Conservation (phyloP, 1,139 yeast genomes). For the Hemisphaericaspora subhashii region DNA sequence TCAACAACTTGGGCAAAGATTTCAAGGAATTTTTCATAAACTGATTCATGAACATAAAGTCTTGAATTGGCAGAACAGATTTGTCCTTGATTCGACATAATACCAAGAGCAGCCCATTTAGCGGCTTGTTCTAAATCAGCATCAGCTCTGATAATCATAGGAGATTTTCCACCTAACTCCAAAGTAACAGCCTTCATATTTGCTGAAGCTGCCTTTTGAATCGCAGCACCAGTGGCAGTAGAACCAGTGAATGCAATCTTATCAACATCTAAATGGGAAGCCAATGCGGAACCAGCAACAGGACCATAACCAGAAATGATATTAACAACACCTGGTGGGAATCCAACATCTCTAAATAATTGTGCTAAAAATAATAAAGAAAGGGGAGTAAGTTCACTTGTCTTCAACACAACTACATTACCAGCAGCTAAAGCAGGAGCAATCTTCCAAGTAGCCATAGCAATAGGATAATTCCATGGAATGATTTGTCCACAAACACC, state of each 20-base stretch:
- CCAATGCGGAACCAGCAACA: slow-evolving; percentile 58
- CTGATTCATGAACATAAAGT: slow-evolving; percentile 42
- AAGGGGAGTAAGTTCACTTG: slow-evolving; percentile 68
- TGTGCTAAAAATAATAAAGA: slow-evolving; percentile 56
- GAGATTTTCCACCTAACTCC: slow-evolving; percentile 93
- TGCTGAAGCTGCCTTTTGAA: slow-evolving; percentile 61
- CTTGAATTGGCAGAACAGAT: slow-evolving; percentile 50
- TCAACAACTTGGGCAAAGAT: slow-evolving; percentile 35
- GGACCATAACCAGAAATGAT: slow-evolving; percentile 58
- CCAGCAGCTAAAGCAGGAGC: slow-evolving; percentile 73
- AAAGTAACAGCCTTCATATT: slow-evolving; percentile 73
- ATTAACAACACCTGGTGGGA: slow-evolving; percentile 72
- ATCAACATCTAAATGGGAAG: slow-evolving; percentile 54
- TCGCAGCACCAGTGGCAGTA: slow-evolving; percentile 59
- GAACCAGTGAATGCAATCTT: slow-evolving; percentile 70
- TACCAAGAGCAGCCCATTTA: slow-evolving; percentile 83
- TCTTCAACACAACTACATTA: slow-evolving; percentile 61
- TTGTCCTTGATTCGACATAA: slow-evolving; percentile 70
- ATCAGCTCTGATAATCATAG: slow-evolving; percentile 67
- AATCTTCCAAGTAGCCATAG: slow-evolving; percentile 60
- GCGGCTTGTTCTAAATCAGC: slow-evolving; percentile 80
- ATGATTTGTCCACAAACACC: slow-evolving; percentile 81
- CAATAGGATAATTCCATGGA: slow-evolving; percentile 65
- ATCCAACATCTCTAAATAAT: slow-evolving; percentile 61
- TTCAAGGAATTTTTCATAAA: slow-evolving; percentile 51